A percentile compares a stretch with the other conserved stretches of the same genome.
These are phyloP conservation scores for Suillus subluteus DNA, from an alignment of 768 basidiomycete genomes.

Conservation along the genomic window DNA sequence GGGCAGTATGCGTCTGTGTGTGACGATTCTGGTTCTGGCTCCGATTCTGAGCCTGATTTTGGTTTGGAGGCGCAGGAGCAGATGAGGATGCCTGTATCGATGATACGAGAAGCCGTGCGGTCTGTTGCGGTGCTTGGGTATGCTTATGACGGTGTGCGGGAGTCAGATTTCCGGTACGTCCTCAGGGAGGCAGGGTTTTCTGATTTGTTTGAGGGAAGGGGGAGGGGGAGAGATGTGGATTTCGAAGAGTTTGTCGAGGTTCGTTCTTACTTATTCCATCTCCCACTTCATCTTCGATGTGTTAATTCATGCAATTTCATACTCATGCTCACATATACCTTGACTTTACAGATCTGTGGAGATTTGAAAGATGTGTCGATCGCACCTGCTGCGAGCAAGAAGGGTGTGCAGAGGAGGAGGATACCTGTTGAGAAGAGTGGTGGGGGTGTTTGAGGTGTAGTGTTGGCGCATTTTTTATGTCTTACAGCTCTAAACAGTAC, in stretches of 20 bases:
- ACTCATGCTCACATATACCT: neutral
- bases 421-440: conserved; percentile 47
- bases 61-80: conserved; percentile 15
- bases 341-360: conserved; percentile 61
- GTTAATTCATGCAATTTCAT: neutral
- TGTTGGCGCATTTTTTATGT: neutral
- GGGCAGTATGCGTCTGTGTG: conserved; percentile 11
- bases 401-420: conserved; percentile 44
- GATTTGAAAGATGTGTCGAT: conserved; percentile 68
- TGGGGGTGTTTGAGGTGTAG: conserved; percentile 28
- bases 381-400: conserved; percentile 39
- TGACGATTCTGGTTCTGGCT: neutral
- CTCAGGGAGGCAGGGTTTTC: conserved; percentile 75
- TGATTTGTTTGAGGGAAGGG: conserved; percentile 22
- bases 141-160: conserved; percentile 63
- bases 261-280: conserved; percentile 29
- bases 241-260: conserved; percentile 92
- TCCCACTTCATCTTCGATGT: neutral
- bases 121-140: conserved; percentile 28
- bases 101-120: conserved; percentile 32
- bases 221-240: conserved; percentile 44
- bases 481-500: neutral
- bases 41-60: conserved; percentile 22
- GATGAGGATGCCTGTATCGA: conserved; percentile 43
- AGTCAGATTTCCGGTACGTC: conserved; percentile 74